Evolutionary conservation across 2,329 filamentous ascomycete species (phyloP).

Genomic region (Phoma sp.): DNA sequence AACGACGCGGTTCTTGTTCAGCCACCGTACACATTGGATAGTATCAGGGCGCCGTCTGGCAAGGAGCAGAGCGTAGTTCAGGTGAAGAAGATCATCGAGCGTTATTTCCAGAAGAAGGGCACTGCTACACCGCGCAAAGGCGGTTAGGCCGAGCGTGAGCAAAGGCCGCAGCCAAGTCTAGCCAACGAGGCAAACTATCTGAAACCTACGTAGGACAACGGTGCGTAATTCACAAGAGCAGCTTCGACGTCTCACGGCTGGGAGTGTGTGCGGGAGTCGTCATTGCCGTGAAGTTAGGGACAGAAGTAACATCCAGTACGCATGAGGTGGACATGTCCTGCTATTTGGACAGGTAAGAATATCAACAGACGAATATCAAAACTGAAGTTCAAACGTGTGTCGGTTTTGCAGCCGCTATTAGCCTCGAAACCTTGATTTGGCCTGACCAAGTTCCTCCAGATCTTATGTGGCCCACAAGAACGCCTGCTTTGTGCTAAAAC

Average conservation of each 20-base stretch:
- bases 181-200: neutral
- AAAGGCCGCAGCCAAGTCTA: conserved; percentile 37
- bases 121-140: conserved; percentile 20
- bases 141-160: neutral
- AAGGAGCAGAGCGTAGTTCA: conserved; percentile 53
- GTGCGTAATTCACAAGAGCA: neutral
- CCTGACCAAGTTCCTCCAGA: no score
- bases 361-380: neutral
- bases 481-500: no score
- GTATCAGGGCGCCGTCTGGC: conserved; percentile 56
- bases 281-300: neutral
- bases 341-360: neutral
- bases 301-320: neutral
- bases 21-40: conserved; percentile 65
- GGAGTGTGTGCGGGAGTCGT: neutral
- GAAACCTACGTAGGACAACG: neutral
- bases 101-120: conserved; percentile 52
- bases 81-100: conserved; percentile 57
- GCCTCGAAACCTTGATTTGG: no score
- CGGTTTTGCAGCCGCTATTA: neutral
- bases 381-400: neutral
- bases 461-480: no score
- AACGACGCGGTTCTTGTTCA: conserved; percentile 67
- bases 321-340: neutral
- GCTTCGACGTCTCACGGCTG: neutral